Evolutionary conservation across 176 grass and related monocot species (phyloP).

Genomic region (Pharus latifolius): DNA sequence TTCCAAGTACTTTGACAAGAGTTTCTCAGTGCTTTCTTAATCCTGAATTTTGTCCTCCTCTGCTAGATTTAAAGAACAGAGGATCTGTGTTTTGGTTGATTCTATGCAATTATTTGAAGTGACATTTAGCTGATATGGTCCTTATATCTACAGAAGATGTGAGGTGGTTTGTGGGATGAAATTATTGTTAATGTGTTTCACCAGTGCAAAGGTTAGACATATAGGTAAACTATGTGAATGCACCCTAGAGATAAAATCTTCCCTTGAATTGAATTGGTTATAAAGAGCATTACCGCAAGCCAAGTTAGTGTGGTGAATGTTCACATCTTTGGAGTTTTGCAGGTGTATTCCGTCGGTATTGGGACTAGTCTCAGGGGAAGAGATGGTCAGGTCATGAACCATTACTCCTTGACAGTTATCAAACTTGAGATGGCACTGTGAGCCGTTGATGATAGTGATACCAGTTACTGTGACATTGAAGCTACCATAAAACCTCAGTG

Average conservation of each 20-base stretch:
- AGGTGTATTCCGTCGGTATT: constrained; percentile 97
- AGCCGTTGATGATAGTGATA: constrained; percentile 84
- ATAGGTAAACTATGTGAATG: neutral
- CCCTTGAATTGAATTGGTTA: neutral
- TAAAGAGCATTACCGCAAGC: constrained; percentile 50
- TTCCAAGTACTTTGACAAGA: neutral
- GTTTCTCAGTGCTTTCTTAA: neutral
- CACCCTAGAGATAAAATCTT: too few relatives aligned
- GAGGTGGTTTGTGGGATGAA: neutral
- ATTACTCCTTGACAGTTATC: constrained; percentile 74
- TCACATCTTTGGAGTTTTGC: constrained; percentile 78
- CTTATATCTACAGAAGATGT: neutral
- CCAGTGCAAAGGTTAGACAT: neutral
- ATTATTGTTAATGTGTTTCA: neutral
- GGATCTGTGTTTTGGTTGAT: neutral
- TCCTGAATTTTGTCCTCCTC: neutral
- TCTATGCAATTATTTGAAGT: neutral
- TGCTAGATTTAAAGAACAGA: neutral
- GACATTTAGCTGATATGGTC: neutral
- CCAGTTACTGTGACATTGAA: constrained; percentile 84
- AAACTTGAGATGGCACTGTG: constrained; percentile 92
- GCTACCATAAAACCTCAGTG: constrained; percentile 87
- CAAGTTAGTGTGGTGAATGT: constrained; percentile 72
- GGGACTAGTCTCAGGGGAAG: constrained; percentile 78
- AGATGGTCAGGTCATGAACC: constrained; percentile 67